phyloP scores from a whole-genome alignment of 1,139 yeast genomes.

The Sugiyamaella neomexicana region DNA sequence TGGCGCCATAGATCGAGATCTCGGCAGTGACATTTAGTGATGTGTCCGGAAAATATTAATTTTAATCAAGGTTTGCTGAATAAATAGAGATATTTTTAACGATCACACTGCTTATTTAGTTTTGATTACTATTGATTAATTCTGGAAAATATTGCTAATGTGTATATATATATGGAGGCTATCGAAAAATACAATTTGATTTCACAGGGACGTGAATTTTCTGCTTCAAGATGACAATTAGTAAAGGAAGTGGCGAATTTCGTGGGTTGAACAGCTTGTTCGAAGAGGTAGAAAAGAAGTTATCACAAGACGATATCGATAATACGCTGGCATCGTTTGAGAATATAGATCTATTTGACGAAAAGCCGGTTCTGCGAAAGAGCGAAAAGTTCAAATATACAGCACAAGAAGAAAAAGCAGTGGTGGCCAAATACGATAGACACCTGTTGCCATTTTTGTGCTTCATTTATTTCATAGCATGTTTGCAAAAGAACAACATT shows the following conservation, averaged over 20 bases:
- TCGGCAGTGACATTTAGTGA: neutral
- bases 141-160: neutral
- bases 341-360: conserved; percentile 9
- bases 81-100: neutral
- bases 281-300: conserved; percentile 20
- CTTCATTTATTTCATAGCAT: conserved; percentile 33
- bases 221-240: neutral
- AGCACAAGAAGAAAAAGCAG: conserved; percentile 22
- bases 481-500: conserved; percentile 48
- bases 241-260: conserved; percentile 9
- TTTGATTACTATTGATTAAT: conserved; percentile 8
- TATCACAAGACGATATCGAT: conserved; percentile 9
- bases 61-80: conserved; percentile 4
- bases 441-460: conserved; percentile 32
- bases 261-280: conserved; percentile 18
- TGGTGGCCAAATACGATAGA: conserved; percentile 28
- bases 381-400: conserved; percentile 10
- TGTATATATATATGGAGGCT: neutral
- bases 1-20: conserved; percentile 15
- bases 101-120: neutral
- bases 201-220: too few species aligned
- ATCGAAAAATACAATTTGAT: too few species aligned
- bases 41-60: conserved; percentile 5
- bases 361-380: neutral
- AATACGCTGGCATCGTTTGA: conserved; percentile 6